Percentiles rank a stretch among this genome's conserved stretches.
phyloP scores from a whole-genome alignment of 257 asterid genomes.

The Leonotis leonurus region DNA sequence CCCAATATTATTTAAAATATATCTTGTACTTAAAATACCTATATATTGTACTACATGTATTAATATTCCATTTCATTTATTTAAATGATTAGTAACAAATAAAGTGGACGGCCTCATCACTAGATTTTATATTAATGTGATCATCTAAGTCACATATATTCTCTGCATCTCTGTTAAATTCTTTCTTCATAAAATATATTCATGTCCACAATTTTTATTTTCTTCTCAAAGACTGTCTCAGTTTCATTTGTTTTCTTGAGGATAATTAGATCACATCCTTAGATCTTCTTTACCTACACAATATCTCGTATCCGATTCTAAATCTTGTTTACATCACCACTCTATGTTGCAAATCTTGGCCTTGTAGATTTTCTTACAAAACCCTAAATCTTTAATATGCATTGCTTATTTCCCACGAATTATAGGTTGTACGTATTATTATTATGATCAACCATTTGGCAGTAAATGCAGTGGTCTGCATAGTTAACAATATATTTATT shows the following conservation, averaged over 20 bases:
- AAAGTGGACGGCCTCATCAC: neutral
- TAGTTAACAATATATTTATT: too few relatives aligned
- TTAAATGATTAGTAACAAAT: neutral
- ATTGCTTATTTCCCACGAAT: too few relatives aligned
- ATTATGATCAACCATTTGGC: too few relatives aligned
- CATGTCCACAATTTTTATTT: too few relatives aligned
- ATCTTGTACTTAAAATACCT: too few relatives aligned
- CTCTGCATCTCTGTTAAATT: slow-evolving; percentile 45
- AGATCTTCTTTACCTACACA: slow-evolving; percentile 65
- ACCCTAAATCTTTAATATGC: too few relatives aligned
- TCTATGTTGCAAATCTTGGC: slow-evolving; percentile 13
- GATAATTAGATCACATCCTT: slow-evolving; percentile 53
- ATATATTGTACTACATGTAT: too few relatives aligned
- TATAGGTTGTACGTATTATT: too few relatives aligned
- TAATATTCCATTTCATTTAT: too few relatives aligned
- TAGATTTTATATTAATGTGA: slow-evolving; percentile 21
- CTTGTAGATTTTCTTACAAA: slow-evolving; percentile 31
- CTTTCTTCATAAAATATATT: neutral
- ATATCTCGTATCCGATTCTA: slow-evolving; percentile 3
- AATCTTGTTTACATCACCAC: slow-evolving; percentile 59
- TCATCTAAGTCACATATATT: too few relatives aligned
- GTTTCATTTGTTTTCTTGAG: neutral
- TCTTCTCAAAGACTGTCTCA: neutral
- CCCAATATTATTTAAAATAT: too few relatives aligned
- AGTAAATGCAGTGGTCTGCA: too few relatives aligned